Evolutionary conservation across 2,329 filamentous ascomycete genomes (phyloP).

Genomic region (Penicillium sp.): DNA sequence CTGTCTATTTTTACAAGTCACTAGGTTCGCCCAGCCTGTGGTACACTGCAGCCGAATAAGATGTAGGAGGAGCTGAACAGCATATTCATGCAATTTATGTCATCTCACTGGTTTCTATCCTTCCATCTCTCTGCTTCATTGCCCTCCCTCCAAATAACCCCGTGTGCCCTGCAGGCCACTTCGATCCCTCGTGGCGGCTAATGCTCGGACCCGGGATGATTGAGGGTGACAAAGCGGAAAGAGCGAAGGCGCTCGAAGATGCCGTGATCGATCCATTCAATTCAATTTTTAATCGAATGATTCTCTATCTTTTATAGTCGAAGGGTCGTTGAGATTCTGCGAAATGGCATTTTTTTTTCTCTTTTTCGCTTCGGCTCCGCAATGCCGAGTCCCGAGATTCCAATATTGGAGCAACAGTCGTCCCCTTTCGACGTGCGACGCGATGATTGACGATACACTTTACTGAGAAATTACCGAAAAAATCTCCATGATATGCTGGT

Average conservation of each 20-base stretch:
- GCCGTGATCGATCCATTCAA: background rate
- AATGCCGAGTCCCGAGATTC: background rate
- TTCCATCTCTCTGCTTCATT: background rate
- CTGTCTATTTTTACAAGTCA: background rate
- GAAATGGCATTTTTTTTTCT: too few species aligned
- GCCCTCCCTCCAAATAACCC: background rate
- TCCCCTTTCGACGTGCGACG: background rate
- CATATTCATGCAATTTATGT: too few species aligned
- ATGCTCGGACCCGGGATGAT: conserved; percentile 1
- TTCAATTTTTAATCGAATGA: background rate
- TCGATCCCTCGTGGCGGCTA: conserved; percentile 4
- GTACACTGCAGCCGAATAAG: background rate
- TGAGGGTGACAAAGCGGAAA: background rate
- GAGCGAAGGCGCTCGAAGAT: background rate
- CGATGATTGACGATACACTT: background rate
- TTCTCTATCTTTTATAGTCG: background rate
- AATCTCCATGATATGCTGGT: too few species aligned
- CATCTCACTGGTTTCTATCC: background rate
- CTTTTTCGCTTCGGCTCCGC: background rate
- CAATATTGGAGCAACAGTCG: background rate
- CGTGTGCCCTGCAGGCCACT: background rate
- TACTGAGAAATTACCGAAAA: background rate
- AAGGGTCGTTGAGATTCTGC: background rate
- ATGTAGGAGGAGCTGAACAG: background rate
- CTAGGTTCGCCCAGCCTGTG: background rate